Evolutionary conservation across 352 stramenopile genomes (phyloP).

Genomic region (Phytophthora pluvialis): DNA sequence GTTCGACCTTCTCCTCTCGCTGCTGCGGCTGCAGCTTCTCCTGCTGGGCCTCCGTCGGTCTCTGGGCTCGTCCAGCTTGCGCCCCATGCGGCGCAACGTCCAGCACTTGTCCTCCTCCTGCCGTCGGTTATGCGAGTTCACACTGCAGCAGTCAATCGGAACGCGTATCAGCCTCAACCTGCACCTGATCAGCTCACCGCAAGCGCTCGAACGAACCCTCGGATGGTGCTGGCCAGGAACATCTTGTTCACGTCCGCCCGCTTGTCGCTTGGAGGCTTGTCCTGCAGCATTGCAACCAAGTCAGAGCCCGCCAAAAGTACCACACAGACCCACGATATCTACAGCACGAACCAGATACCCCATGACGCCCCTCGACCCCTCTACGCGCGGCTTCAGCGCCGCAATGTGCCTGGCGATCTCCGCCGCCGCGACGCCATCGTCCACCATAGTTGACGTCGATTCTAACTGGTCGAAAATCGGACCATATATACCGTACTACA

Average conservation of each 20-base stretch:
- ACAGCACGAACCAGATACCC: constrained; percentile 52
- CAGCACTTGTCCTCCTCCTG: constrained; percentile 74
- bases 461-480: constrained; percentile 10
- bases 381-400: constrained; percentile 38
- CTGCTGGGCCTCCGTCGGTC: constrained; percentile 4
- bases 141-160: constrained; percentile 32
- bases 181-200: neutral
- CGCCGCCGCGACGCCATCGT: constrained; percentile 36
- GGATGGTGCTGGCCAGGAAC: constrained; percentile 70
- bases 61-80: constrained; percentile 34
- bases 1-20: neutral
- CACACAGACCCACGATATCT: neutral
- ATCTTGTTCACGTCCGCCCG: constrained; percentile 74
- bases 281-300: constrained; percentile 11
- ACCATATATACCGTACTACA: neutral
- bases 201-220: constrained; percentile 41
- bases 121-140: constrained; percentile 66
- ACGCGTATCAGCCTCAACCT: neutral
- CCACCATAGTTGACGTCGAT: constrained; percentile 11
- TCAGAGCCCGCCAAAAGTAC: constrained; percentile 2
- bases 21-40: constrained; percentile 32
- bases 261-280: constrained; percentile 26
- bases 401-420: constrained; percentile 51
- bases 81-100: constrained; percentile 52
- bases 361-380: constrained; percentile 49